These are phyloP conservation scores for Pythium monospermum DNA, from an alignment of 352 stramenopile species.

Conservation along the genomic window DNA sequence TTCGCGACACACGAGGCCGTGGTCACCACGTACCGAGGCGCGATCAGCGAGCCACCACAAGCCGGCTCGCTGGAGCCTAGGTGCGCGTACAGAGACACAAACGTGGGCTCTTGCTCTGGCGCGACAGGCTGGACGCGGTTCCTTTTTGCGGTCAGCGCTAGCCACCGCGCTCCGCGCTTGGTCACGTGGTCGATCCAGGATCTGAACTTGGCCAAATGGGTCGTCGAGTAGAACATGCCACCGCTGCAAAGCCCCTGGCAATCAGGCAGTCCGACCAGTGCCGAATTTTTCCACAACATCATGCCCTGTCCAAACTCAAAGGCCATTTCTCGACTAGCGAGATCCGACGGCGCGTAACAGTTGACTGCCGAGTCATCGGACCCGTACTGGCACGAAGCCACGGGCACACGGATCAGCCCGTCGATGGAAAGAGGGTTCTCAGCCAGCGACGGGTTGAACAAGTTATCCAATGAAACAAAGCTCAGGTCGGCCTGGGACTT, in stretches of 20 bases:
- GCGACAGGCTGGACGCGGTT: neutral
- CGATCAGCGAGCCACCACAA: conserved; percentile 22
- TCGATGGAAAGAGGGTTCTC: conserved; percentile 9
- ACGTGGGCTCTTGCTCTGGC: conserved; percentile 8
- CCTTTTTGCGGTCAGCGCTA: neutral
- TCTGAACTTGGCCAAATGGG: conserved; percentile 6
- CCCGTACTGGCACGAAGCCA: conserved; percentile 15
- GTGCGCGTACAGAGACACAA: conserved; percentile 9
- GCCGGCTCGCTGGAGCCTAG: neutral
- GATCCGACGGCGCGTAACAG: conserved; percentile 15
- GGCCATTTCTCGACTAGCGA: neutral
- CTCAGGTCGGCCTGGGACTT: conserved; percentile 7
- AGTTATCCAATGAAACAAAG: conserved; percentile 20
- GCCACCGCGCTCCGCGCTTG: neutral
- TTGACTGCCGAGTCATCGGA: conserved; percentile 9
- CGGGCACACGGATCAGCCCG: conserved; percentile 18
- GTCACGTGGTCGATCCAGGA: conserved; percentile 21
- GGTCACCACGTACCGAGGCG: conserved; percentile 15
- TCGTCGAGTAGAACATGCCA: conserved; percentile 26
- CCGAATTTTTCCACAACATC: conserved; percentile 9
- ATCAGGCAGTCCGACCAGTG: conserved; percentile 18
- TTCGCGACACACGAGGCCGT: conserved; percentile 20
- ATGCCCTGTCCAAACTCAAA: conserved; percentile 23
- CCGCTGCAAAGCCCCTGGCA: conserved; percentile 22
- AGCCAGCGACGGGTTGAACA: conserved; percentile 21